Base-by-base conservation (phyloP, 2,329 filamentous ascomycete genomes). In the Cladosporium sphaerospermum region DNA sequence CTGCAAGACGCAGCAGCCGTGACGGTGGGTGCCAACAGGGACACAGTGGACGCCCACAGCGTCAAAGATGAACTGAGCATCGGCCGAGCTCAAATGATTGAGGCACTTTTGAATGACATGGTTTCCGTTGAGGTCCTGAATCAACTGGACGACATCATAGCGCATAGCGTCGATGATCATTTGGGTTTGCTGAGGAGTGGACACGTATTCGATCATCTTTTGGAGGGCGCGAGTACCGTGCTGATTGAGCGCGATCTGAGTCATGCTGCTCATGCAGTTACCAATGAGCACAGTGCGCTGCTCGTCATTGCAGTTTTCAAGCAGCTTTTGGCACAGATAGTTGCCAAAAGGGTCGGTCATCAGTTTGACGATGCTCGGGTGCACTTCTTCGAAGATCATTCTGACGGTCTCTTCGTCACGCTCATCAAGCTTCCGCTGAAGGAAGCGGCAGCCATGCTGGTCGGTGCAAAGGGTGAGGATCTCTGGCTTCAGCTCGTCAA, bases 281-380 rank as follows among this genome's bases (percentile, higher is more conserved):
- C 91, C 84, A 63, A 99, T 95, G 57, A 99, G 81, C 41, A 85
- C 83, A 51, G 92, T 97, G 60, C 93, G 89, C 76, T 99, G 92
- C 49, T 96, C 89, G 66, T 97, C 88, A 68, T 89, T 95, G 74
- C 89, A 92, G 71, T 86, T 95, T 74, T 99, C 93, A 32, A 99
- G 81, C 57, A 99, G 78, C 80, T 97, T 99, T 78, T 99, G 93
- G 78, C 92, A 97, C 61, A 99, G 84, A 72, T 99, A 99, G 77
- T 99, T 99, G 69, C 93, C 93, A 71, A 99, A 99, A 90, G 57
- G 90, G 72, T 99, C 92, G 56, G 90, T 96, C 93, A 99, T 99
- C 60, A 99, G 79, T 75, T 99, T 93, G 58, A 95, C 85, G 62
- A 99, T 91, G 69, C 97, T 90, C 66, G 87, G 81, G 67, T 92